A percentile compares a stretch with the other conserved stretches of the same genome.
These are phyloP conservation scores for Spathaspora gorwiae DNA, from an alignment of 805 yeast genomes.

Conservation along the genomic window DNA sequence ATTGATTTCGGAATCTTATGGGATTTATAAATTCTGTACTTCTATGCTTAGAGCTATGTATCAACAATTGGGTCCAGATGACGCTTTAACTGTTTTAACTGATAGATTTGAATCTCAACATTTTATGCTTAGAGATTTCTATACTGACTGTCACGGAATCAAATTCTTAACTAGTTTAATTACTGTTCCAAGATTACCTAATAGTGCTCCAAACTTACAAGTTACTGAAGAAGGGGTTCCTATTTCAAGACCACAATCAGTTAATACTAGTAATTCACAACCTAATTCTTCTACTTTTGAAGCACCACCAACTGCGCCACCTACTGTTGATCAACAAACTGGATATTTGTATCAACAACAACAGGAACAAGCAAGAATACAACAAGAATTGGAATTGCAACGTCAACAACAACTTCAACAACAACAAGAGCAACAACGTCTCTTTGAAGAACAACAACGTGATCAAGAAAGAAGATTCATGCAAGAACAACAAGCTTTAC, in stretches of 20 bases:
- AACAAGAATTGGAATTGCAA: slow-evolving; percentile 61
- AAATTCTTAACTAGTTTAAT: slow-evolving; percentile 77
- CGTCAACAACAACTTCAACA: slow-evolving; percentile 62
- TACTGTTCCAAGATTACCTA: slow-evolving; percentile 66
- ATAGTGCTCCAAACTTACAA: slow-evolving; percentile 56
- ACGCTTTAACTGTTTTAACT: slow-evolving; percentile 69
- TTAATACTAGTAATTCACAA: slow-evolving; percentile 25
- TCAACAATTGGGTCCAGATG: slow-evolving; percentile 66
- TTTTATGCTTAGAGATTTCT: slow-evolving; percentile 71
- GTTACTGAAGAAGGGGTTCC: slow-evolving; percentile 41
- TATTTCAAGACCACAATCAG: slow-evolving; percentile 29
- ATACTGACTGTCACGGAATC: slow-evolving; percentile 83
- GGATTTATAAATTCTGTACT: slow-evolving; percentile 82
- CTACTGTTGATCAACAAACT: slow-evolving; percentile 43
- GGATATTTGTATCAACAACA: slow-evolving; percentile 49
- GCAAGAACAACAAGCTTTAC: slow-evolving; percentile 60
- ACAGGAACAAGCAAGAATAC: slow-evolving; percentile 57
- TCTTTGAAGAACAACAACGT: slow-evolving; percentile 70
- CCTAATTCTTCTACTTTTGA: slow-evolving; percentile 28
- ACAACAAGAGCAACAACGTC: slow-evolving; percentile 67
- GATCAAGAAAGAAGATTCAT: slow-evolving; percentile 66
- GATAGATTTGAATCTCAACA: slow-evolving; percentile 71
- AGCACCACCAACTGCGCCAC: slow-evolving; percentile 35
- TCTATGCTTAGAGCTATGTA: slow-evolving; percentile 90
- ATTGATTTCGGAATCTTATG: slow-evolving; percentile 84